Evolutionary conservation across 148 eudicot genomes (phyloP), one percentile per base, ranked within the genome.

Genomic region (Limonium bicolor): DNA sequence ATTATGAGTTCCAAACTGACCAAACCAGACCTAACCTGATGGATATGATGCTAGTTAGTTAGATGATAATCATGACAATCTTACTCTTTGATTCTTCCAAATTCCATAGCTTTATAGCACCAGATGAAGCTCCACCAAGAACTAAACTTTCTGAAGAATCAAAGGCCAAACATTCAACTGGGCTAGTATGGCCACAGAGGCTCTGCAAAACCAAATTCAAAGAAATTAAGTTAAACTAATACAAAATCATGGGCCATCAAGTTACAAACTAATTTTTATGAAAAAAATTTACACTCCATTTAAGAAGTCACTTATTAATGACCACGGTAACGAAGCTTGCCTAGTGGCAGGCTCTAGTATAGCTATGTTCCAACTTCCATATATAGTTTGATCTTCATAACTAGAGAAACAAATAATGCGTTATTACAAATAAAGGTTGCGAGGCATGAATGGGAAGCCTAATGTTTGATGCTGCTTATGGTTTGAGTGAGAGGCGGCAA

Each of bases 51-150:
- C n/a, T n/a, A n/a, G n/a, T 40, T 18, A 16, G 19, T 12, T 18
- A 16, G 8, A 20, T 3, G 24, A 43, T 28, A 50, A 40, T 45
- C 58, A 22, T 41, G 12, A 41, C 30, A 51, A 41, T 74, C 95
- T 72, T 66, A 84, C 95, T 65, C 56, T 80, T 85, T 27, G 86
- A 68, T 65, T 78, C 83, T 62, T 92, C 76, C 21, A 92, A 58
- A 65, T 92, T 94, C 99, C 99, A 92, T 47, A 92, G 54, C 70
- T 81, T 81, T 41, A 92, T 62, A 17, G 76, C 71, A 63, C 99
- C 99, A 37, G 94, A 63, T 39, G 95, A 78, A 59, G 95, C 92
- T 54, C 99, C 99, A 66, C 78, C 94, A 56, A 71, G 73, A 44
- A 85, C 88, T 58, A 73, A 65, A 49, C 37, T 66, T 58, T 85